A percentile compares a stretch with the other conserved stretches of the same genome.
Conservation (phyloP, 331 rosid genomes). For the Cydonia oblonga region DNA sequence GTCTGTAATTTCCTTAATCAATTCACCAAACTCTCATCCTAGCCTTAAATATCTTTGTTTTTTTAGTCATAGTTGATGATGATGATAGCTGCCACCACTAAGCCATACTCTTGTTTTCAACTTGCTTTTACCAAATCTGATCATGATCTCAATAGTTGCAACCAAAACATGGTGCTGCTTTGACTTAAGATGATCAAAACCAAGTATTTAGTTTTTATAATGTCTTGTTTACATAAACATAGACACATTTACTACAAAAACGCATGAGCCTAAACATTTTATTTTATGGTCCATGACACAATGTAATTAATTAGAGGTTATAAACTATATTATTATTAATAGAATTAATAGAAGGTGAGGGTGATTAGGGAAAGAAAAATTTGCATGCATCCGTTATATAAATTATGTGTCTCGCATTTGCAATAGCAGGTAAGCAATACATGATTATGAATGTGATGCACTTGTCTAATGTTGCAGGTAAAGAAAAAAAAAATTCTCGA, state of each 20-base stretch:
- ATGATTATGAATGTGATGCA: no score
- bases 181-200: not conserved
- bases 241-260: not conserved
- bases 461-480: no score
- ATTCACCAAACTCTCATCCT: not conserved
- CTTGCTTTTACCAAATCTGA: not conserved
- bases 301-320: no score
- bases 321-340: no score
- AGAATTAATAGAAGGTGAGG: no score
- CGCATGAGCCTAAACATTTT: not conserved
- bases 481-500: not conserved
- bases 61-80: not conserved
- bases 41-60: not conserved
- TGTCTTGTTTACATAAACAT: not conserved
- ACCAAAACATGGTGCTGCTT: not conserved
- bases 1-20: not conserved
- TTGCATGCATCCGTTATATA: no score
- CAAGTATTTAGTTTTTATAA: not conserved
- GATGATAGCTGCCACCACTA: not conserved
- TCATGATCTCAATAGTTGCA: not conserved
- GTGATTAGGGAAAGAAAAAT: no score
- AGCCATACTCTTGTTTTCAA: not conserved
- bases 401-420: no score
- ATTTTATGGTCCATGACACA: not conserved
- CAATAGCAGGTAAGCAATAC: no score